Conservation (phyloP, 1,284 basidiomycete genomes). For the Sporisorium iseilematis-ciliati region DNA sequence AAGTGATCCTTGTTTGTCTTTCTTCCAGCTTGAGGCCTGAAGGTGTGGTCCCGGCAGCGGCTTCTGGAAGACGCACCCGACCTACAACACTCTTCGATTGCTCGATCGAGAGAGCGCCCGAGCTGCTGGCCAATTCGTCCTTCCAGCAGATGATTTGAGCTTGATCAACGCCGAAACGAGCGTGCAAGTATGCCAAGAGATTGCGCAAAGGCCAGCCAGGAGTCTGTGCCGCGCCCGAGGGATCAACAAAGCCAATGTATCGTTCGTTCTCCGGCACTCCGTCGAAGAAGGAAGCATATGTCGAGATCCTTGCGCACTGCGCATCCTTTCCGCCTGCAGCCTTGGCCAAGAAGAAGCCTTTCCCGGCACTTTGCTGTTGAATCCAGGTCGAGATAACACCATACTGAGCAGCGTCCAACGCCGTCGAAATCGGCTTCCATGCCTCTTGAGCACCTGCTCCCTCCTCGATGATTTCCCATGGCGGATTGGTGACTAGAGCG, state of each 20-base stretch:
- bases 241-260: slow-evolving; percentile 79
- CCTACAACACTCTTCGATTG: slow-evolving; percentile 26
- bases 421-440: slow-evolving; percentile 22
- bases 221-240: slow-evolving; percentile 80
- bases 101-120: background rate
- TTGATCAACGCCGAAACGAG: slow-evolving; percentile 69
- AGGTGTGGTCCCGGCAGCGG: background rate
- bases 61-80: slow-evolving; percentile 16
- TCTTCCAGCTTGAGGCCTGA: slow-evolving; percentile 6
- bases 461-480: slow-evolving; percentile 75
- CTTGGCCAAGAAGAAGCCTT: slow-evolving; percentile 51
- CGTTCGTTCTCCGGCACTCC: slow-evolving; percentile 69
- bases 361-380: slow-evolving; percentile 12
- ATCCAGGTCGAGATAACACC: slow-evolving; percentile 16
- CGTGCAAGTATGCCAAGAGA: slow-evolving; percentile 78
- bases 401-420: slow-evolving; percentile 3
- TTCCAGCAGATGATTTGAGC: slow-evolving; percentile 72
- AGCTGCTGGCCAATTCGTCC: slow-evolving; percentile 34
- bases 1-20: slow-evolving; percentile 14
- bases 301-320: slow-evolving; percentile 24
- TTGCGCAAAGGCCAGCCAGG: slow-evolving; percentile 97
- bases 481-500: slow-evolving; percentile 76
- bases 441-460: slow-evolving; percentile 56
- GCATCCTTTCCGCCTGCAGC: background rate
- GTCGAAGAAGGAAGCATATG: slow-evolving; percentile 72